A percentile compares a stretch with the other conserved stretches of the same genome.
phyloP scores from a whole-genome alignment of 805 yeast genomes.

The Candida lessepsii region DNA sequence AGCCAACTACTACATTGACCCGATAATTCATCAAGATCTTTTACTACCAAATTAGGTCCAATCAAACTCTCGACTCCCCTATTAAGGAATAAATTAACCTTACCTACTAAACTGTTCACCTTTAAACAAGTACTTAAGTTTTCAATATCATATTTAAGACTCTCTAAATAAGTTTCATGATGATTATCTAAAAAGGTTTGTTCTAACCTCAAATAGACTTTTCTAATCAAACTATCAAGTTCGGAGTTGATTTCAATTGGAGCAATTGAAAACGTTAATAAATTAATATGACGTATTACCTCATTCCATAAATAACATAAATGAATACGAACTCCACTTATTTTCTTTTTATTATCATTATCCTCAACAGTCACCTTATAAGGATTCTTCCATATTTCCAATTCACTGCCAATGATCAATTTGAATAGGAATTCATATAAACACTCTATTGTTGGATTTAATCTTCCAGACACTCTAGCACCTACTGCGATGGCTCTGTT shows the following conservation, averaged over 20 bases:
- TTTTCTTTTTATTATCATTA: constrained; percentile 17
- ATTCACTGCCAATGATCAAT: background rate
- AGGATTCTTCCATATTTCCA: constrained; percentile 38
- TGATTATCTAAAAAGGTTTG: constrained; percentile 20
- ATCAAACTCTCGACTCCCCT: constrained; percentile 22
- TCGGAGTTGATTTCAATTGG: constrained; percentile 3
- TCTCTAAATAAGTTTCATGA: constrained; percentile 23
- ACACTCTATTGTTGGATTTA: background rate
- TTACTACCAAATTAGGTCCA: constrained; percentile 20
- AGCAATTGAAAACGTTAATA: constrained; percentile 9
- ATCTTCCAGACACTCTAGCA: background rate
- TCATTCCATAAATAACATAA: constrained; percentile 36
- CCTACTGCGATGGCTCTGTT: background rate
- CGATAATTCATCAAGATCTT: constrained; percentile 22
- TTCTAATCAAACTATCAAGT: constrained; percentile 8
- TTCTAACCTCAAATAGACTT: constrained; percentile 12
- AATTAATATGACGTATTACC: constrained; percentile 30
- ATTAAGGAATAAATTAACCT: constrained; percentile 21
- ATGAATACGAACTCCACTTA: constrained; percentile 26
- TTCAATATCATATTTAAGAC: constrained; percentile 16
- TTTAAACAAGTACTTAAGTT: constrained; percentile 21
- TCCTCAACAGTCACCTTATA: constrained; percentile 20
- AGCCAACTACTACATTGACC: constrained; percentile 27
- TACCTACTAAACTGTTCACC: constrained; percentile 30
- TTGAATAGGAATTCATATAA: background rate